Evolutionary conservation across 441 rosid genomes (phyloP).

Genomic region (Brassica hybrid): DNA sequence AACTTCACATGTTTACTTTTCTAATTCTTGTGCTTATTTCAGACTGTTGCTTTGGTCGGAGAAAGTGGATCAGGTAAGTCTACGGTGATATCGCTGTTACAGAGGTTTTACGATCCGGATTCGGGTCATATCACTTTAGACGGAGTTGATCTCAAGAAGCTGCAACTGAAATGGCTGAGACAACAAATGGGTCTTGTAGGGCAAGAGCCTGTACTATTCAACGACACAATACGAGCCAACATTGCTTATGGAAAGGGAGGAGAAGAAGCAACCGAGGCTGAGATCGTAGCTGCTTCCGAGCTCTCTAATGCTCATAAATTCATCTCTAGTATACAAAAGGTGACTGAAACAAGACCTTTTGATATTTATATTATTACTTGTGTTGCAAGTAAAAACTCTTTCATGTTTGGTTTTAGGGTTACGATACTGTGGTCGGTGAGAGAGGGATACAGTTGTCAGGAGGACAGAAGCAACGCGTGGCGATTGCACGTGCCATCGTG

Average conservation of each 20-base stretch:
- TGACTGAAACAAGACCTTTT: background rate
- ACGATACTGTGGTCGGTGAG: constrained; percentile 57
- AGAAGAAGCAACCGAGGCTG: constrained; percentile 52
- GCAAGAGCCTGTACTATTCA: constrained; percentile 65
- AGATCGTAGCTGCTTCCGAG: constrained; percentile 55
- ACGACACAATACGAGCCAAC: constrained; percentile 58
- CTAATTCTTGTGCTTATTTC: constrained; percentile 29
- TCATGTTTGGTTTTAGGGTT: constrained; percentile 40
- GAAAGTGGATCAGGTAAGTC: constrained; percentile 71
- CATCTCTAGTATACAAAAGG: constrained; percentile 56
- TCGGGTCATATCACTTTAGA: constrained; percentile 58
- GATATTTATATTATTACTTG: background rate
- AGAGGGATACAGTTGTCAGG: constrained; percentile 62
- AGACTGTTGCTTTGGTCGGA: constrained; percentile 68
- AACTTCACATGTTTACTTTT: background rate
- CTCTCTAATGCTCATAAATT: constrained; percentile 59
- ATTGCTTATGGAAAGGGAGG: constrained; percentile 66
- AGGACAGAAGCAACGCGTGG: constrained; percentile 69
- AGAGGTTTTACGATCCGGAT: constrained; percentile 59
- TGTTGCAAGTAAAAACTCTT: background rate
- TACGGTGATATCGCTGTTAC: constrained; percentile 54
- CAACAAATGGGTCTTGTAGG: constrained; percentile 67
- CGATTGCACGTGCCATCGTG: constrained; percentile 62
- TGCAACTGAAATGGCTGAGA: constrained; percentile 60
- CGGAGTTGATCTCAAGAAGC: constrained; percentile 52